Conservation (phyloP, 192 early-diverging fungal genomes). For the Thoreauomyces humboldtii region DNA sequence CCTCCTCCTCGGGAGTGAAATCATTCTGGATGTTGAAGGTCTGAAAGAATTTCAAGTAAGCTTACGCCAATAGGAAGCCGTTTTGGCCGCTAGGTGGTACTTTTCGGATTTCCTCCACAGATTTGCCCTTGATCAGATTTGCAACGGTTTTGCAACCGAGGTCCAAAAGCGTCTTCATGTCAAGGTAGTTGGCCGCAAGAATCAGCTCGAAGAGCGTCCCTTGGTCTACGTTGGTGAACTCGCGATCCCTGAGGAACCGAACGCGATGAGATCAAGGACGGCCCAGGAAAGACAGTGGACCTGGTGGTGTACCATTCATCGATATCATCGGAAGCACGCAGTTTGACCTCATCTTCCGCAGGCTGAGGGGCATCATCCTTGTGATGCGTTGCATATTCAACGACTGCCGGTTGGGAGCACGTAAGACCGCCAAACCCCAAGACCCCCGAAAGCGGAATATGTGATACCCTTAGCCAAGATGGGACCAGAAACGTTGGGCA, state of each 20-base stretch:
- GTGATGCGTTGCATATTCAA: slow-evolving; percentile 88
- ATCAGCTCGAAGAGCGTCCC: slow-evolving; percentile 91
- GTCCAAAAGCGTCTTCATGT: slow-evolving; percentile 59
- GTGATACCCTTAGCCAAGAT: slow-evolving; percentile 76
- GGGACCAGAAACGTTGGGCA: slow-evolving; percentile 88
- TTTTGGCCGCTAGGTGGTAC: slow-evolving; percentile 28
- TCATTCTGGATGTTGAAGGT: slow-evolving; percentile 93
- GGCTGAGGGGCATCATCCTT: slow-evolving; percentile 58
- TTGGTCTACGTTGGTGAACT: slow-evolving; percentile 90
- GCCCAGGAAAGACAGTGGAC: too few species aligned
- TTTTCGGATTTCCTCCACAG: slow-evolving; percentile 78
- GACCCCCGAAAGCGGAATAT: too few species aligned
- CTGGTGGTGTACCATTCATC: slow-evolving; percentile 79
- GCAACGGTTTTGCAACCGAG: slow-evolving; percentile 81
- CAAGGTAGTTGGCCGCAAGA: slow-evolving; percentile 65
- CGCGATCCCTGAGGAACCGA: too few species aligned
- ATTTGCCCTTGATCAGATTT: slow-evolving; percentile 86
- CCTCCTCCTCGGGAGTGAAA: slow-evolving; percentile 94
- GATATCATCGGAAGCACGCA: slow-evolving; percentile 68
- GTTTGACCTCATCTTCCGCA: slow-evolving; percentile 59
- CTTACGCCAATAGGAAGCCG: too few species aligned
- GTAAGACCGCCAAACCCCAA: too few species aligned
- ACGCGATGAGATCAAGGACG: too few species aligned
- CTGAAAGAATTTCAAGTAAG: background rate
- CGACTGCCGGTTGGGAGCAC: slow-evolving; percentile 57